Evolutionary conservation across 768 basidiomycete species (phyloP).

Genomic region (Cystofilobasidium ferigula): DNA sequence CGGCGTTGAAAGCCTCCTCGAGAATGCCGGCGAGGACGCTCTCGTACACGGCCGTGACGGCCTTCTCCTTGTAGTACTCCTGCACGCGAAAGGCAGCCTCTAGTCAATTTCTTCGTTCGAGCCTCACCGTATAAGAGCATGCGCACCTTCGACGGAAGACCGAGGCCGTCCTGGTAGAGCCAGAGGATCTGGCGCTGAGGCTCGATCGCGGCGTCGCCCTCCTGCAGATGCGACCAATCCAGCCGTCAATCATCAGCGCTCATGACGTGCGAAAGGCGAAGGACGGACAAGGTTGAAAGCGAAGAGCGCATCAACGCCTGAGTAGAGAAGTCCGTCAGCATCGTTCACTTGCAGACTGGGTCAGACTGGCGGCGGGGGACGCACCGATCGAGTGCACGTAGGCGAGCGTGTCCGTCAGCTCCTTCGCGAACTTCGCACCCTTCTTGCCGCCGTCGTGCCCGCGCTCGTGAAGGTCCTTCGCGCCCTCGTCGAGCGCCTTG

Average conservation of each 20-base stretch:
- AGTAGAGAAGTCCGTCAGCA: not conserved
- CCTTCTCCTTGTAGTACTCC: conserved; percentile 81
- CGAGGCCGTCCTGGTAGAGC: conserved; percentile 69
- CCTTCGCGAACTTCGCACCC: conserved; percentile 36
- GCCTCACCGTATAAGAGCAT: not conserved
- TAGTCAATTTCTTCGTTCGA: not conserved
- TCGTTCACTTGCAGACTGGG: not conserved
- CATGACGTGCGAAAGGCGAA: not conserved
- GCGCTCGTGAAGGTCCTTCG: conserved; percentile 14
- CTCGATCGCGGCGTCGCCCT: conserved; percentile 76
- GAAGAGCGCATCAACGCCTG: conserved; percentile 69
- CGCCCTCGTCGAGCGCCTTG: not conserved
- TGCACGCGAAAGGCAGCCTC: conserved; percentile 32
- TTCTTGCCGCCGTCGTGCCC: conserved; percentile 16
- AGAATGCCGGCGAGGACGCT: conserved; percentile 59
- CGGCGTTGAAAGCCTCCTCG: conserved; percentile 45
- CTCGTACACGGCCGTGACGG: conserved; percentile 58
- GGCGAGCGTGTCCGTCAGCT: conserved; percentile 69
- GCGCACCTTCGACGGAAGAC: conserved; percentile 72
- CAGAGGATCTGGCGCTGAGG: conserved; percentile 75
- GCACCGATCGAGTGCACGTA: conserved; percentile 77
- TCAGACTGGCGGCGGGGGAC: conserved; percentile 31
- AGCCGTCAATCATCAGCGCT: not conserved
- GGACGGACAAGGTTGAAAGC: conserved; percentile 48
- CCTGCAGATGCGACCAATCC: conserved; percentile 32